phyloP scores from a whole-genome alignment of 371 early-diverging fungal genomes.

The Mortierella sp. region DNA sequence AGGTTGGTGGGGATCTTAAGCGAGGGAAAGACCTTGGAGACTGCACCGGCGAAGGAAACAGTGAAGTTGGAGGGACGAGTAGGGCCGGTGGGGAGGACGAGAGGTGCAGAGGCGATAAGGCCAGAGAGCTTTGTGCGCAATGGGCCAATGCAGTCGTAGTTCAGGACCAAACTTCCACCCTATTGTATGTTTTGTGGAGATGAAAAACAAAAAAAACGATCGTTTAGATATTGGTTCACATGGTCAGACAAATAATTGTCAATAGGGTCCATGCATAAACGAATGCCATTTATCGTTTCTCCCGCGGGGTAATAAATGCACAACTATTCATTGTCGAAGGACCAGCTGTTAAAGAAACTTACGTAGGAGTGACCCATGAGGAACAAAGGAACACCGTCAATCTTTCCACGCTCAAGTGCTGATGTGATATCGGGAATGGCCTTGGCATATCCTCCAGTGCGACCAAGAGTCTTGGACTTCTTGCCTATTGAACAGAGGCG shows the following conservation, averaged over 20 bases:
- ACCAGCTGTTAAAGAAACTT: conserved; percentile 17
- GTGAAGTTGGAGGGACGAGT: conserved; percentile 28
- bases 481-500: neutral
- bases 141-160: conserved; percentile 63
- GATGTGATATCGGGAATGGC: conserved; percentile 68
- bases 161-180: conserved; percentile 72
- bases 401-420: conserved; percentile 62
- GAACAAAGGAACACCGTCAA: conserved; percentile 65
- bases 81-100: conserved; percentile 29
- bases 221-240: neutral
- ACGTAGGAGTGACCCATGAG: conserved; percentile 80
- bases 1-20: conserved; percentile 61
- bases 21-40: conserved; percentile 65
- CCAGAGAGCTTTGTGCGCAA: conserved; percentile 62
- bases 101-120: conserved; percentile 64
- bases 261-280: neutral
- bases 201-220: neutral
- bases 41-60: conserved; percentile 26
- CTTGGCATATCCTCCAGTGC: conserved; percentile 66
- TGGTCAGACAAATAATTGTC: neutral
- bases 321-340: neutral
- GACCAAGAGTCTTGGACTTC: conserved; percentile 65
- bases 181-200: conserved; percentile 17
- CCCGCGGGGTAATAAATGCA: neutral
- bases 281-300: neutral